Percentiles rank a stretch among this genome's conserved stretches.
These are phyloP conservation scores for Zygosaccharomyces kombuchaensis DNA, from an alignment of 805 yeast species.

Conservation along the genomic window DNA sequence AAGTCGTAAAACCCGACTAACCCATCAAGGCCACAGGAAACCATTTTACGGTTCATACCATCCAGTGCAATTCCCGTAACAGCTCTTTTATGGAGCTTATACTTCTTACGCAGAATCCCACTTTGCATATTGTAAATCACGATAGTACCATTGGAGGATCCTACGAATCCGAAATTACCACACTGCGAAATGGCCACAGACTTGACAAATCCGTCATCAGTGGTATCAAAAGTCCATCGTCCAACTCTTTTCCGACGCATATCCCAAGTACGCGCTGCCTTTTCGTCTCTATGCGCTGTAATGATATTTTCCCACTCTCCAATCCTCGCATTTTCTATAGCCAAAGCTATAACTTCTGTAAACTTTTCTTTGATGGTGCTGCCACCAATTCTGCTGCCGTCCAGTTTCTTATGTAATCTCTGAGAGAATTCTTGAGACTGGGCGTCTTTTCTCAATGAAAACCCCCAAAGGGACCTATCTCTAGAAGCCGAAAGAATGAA, in stretches of 20 bases:
- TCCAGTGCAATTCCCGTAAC: constrained; percentile 88
- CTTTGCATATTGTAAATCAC: constrained; percentile 88
- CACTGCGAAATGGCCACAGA: constrained; percentile 80
- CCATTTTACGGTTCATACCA: constrained; percentile 85
- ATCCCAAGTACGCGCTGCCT: constrained; percentile 88
- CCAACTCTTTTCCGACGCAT: constrained; percentile 77
- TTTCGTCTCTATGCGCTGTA: constrained; percentile 81
- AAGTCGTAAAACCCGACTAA: constrained; percentile 83
- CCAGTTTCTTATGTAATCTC: constrained; percentile 45
- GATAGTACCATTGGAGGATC: constrained; percentile 80
- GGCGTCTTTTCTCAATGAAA: constrained; percentile 91
- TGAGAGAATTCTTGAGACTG: constrained; percentile 94
- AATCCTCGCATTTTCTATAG: constrained; percentile 68
- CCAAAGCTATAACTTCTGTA: constrained; percentile 67
- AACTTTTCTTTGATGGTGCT: constrained; percentile 60
- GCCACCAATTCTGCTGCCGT: constrained; percentile 56
- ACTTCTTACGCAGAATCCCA: constrained; percentile 71
- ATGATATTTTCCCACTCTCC: constrained; percentile 93
- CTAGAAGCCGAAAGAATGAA: constrained; percentile 79
- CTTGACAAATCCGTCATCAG: constrained; percentile 74
- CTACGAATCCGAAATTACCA: constrained; percentile 92
- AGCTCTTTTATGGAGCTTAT: constrained; percentile 66
- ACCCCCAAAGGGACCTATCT: constrained; percentile 85
- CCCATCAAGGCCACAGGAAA: constrained; percentile 87
- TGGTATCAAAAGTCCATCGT: constrained; percentile 60